Base-by-base conservation (phyloP, 2,329 filamentous ascomycete species). In the Venturia aucupariae region DNA sequence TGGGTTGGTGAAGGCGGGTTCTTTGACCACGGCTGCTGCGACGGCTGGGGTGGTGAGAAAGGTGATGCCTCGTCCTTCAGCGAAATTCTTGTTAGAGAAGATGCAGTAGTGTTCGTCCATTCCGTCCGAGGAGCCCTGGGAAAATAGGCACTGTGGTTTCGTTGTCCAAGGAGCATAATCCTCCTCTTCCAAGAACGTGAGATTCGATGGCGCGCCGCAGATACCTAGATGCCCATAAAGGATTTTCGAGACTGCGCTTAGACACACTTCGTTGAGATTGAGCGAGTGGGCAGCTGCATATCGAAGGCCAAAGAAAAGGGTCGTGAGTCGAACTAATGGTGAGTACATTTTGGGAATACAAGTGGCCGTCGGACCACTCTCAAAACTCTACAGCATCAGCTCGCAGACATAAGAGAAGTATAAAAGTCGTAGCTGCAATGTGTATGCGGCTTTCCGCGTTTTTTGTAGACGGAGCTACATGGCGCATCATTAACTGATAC, bases 51-150 rank as follows among this genome's bases (percentile, higher is more conserved):
- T 39, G 22, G 64, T 65, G 17, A 65, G 22, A 24, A 65, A 19
- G 4, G 51, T 22, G 17, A 65, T 57, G 38, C 64, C 64, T 19
- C 64, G 63, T 32, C 64, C 64, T 1, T 65, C 59, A 15, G 64
- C 64, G 17, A 65, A 65, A 48, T 64, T 46, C 30, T 55, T 59
- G 44, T 64, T 64, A 27, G 62, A 6, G 32, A 22, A 64, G 35
- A 51, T 59, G 62, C 62, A 64, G 62, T 57, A 64, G 38, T 41
- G 15, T 54, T 51, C 59, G 13, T 60, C n/a, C 11, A 44, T 27
- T 44, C 59, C 59, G 3, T 60, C 38, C 24, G 38, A 42, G 10
- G 22, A 41, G 24, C 35, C 8, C n/a, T 35, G 15, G 2, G 51
- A 22, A 10, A 35, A 35, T 1, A 60, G 10, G 27, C 59, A 60